A percentile compares a stretch with the other conserved stretches of the same genome.
phyloP scores from a whole-genome alignment of 352 stramenopile genomes.

The Phytophthora meadii region DNA sequence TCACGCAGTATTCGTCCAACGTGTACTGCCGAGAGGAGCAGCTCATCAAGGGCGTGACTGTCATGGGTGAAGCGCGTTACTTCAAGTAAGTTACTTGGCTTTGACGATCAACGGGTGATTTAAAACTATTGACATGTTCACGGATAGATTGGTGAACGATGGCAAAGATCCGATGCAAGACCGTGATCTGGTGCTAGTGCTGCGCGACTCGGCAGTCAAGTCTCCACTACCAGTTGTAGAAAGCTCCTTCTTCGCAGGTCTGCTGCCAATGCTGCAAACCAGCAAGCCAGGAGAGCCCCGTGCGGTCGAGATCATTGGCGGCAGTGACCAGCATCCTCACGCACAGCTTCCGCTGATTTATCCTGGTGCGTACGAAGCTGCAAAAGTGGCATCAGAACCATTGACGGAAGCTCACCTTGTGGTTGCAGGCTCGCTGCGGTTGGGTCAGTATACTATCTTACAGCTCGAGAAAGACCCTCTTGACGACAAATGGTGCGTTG shows the following conservation, averaged over 20 bases:
- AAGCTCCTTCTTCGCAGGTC: conserved; percentile 43
- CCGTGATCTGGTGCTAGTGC: conserved; percentile 66
- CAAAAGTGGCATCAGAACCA: conserved; percentile 7
- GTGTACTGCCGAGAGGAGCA: conserved; percentile 59
- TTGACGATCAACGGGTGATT: background rate
- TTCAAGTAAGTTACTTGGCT: conserved; percentile 47
- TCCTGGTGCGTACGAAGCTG: conserved; percentile 45
- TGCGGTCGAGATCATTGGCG: conserved; percentile 66
- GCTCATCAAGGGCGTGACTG: conserved; percentile 43
- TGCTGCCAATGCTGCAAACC: conserved; percentile 44
- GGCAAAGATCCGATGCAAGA: conserved; percentile 61
- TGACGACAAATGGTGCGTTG: conserved; percentile 62
- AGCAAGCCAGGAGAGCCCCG: conserved; percentile 32
- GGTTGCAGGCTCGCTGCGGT: conserved; percentile 60
- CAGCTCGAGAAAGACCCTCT: conserved; percentile 60
- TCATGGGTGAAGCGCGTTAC: conserved; percentile 67
- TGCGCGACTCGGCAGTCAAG: conserved; percentile 59
- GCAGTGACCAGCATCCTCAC: conserved; percentile 51
- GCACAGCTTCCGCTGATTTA: conserved; percentile 62
- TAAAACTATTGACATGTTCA: background rate
- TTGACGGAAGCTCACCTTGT: conserved; percentile 2
- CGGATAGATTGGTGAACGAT: conserved; percentile 58
- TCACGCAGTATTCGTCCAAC: conserved; percentile 89
- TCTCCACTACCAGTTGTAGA: conserved; percentile 47
- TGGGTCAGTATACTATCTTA: conserved; percentile 80